A percentile compares a stretch with the other conserved stretches of the same genome.
phyloP scores from a whole-genome alignment of 1,139 yeast genomes.

The Candida pseudoviswanathii region DNA sequence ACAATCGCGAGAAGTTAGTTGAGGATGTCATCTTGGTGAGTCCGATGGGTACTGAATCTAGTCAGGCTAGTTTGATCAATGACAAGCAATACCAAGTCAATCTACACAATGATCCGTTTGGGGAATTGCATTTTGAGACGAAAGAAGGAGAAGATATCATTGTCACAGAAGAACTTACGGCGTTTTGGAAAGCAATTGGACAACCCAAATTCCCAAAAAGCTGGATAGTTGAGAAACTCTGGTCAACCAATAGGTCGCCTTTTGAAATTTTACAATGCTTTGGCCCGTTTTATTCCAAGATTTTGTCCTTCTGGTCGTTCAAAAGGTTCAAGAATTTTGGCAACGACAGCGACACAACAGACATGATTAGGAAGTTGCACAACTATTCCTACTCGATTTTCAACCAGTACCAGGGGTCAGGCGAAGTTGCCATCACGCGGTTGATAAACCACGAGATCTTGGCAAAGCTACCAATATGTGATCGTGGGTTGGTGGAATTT shows the following conservation, averaged over 20 bases:
- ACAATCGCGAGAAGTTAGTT: constrained; percentile 29
- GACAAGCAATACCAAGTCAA: constrained; percentile 34
- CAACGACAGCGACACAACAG: constrained; percentile 13
- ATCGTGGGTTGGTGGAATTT: constrained; percentile 39
- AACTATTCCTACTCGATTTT: constrained; percentile 46
- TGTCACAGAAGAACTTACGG: constrained; percentile 28
- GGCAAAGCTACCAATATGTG: constrained; percentile 44
- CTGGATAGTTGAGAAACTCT: constrained; percentile 32
- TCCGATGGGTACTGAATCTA: constrained; percentile 52
- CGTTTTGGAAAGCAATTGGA: constrained; percentile 39
- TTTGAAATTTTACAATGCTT: constrained; percentile 40
- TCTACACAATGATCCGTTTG: constrained; percentile 36
- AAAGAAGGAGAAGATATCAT: constrained; percentile 23
- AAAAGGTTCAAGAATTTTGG: constrained; percentile 39
- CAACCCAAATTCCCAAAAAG: constrained; percentile 43
- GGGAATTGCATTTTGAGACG: constrained; percentile 26
- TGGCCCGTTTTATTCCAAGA: constrained; percentile 45
- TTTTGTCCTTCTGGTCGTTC: constrained; percentile 47
- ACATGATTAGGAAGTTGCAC: constrained; percentile 40
- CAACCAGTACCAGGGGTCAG: constrained; percentile 48
- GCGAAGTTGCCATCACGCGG: constrained; percentile 48
- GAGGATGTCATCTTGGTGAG: constrained; percentile 38
- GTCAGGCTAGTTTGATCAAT: constrained; percentile 36
- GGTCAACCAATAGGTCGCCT: constrained; percentile 45
- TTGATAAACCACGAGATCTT: constrained; percentile 44